Conservation (phyloP, 75 land plant genomes). For the Pinus tabuliformis region DNA sequence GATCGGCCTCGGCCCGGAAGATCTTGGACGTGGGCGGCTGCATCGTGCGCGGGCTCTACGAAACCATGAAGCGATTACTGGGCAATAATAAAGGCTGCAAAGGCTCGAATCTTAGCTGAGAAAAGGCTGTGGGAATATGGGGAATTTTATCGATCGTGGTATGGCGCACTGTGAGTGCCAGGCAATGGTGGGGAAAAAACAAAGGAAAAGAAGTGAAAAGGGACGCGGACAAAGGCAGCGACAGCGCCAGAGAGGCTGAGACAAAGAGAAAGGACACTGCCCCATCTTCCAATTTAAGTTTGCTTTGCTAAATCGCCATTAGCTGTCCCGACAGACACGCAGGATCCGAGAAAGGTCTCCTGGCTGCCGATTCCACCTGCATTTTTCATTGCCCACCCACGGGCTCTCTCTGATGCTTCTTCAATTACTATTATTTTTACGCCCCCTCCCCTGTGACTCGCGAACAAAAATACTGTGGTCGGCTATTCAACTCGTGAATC, state of each 20-base stretch:
- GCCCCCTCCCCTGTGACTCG: neutral
- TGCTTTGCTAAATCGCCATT: neutral
- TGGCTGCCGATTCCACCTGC: neutral
- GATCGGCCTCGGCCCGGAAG: constrained; percentile 9
- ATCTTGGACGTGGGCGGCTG: neutral
- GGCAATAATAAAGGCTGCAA: neutral
- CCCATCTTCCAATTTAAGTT: neutral
- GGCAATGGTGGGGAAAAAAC: neutral
- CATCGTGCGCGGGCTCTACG: neutral
- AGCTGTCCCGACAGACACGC: constrained; percentile 5
- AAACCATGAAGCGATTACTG: neutral
- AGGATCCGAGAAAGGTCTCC: neutral
- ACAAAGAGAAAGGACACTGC: neutral
- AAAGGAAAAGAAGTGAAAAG: neutral
- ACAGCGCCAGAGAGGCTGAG: neutral
- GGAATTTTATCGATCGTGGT: neutral
- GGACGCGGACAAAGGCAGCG: neutral
- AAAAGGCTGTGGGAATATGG: neutral
- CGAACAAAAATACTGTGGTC: no score
- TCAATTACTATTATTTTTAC: neutral
- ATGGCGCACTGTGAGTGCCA: neutral
- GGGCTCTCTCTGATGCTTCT: neutral
- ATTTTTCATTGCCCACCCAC: neutral
- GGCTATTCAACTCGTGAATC: neutral
- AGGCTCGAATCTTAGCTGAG: neutral